Percentiles rank a stretch among this genome's conserved stretches.
Evolutionary conservation across 148 eudicot species (phyloP).

Genomic region (Vaccinium myrtillus): DNA sequence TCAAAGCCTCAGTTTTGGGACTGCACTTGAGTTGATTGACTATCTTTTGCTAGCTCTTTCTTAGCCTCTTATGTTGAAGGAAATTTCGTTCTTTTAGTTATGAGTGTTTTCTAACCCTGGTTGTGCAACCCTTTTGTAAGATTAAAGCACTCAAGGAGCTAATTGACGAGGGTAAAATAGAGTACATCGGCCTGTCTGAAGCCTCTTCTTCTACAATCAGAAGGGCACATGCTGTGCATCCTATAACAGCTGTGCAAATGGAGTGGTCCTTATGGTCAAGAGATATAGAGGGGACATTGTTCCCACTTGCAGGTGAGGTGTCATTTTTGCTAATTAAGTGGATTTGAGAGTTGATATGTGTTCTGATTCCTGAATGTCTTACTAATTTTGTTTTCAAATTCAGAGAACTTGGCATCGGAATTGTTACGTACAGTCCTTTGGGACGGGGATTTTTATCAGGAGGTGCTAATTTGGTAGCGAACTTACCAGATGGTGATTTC

Average conservation of each 20-base stretch:
- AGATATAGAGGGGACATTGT: slow-evolving; percentile 11
- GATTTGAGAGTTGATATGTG: not conserved
- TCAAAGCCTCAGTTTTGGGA: not conserved
- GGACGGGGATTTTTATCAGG: slow-evolving; percentile 10
- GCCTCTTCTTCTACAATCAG: slow-evolving; percentile 18
- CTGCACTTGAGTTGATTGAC: not conserved
- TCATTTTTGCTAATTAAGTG: not conserved
- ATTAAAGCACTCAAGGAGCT: slow-evolving; percentile 13
- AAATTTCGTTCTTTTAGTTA: not conserved
- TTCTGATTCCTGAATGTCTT: not conserved
- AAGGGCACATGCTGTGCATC: slow-evolving; percentile 17
- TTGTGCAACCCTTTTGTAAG: not conserved
- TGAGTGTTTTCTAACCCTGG: not conserved
- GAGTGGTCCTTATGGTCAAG: slow-evolving; percentile 20
- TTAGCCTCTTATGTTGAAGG: no score
- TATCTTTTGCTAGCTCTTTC: not conserved
- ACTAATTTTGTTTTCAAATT: not conserved
- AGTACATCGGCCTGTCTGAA: slow-evolving; percentile 12
- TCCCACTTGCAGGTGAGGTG: slow-evolving; percentile 16
- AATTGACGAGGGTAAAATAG: slow-evolving; percentile 12
- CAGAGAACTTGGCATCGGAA: slow-evolving; percentile 18
- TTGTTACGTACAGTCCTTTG: slow-evolving; percentile 13
- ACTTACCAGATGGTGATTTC: not conserved
- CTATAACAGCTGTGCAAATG: slow-evolving; percentile 14
- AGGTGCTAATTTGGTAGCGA: not conserved